Evolutionary conservation across 2,329 filamentous ascomycete species (phyloP).

Genomic region (Ophiostoma piceae): DNA sequence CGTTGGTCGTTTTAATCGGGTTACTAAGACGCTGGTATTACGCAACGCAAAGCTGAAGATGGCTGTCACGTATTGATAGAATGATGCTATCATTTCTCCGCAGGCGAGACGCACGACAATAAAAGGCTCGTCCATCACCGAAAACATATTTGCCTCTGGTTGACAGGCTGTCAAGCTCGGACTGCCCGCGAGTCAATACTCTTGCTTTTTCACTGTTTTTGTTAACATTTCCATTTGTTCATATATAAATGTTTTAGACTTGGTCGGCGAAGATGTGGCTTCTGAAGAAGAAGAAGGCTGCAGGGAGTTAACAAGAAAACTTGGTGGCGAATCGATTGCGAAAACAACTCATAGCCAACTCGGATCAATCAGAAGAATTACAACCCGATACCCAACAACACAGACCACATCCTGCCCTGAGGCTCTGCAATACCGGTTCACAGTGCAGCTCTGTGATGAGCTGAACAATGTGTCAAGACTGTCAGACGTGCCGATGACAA

Average conservation of each 20-base stretch:
- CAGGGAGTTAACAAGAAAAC: background rate
- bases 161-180: background rate
- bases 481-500: background rate
- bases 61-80: background rate
- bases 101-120: background rate
- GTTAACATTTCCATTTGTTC: too few relatives aligned
- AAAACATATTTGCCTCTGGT: background rate
- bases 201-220: too few relatives aligned
- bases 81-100: background rate
- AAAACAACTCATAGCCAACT: background rate
- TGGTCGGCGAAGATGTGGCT: too few relatives aligned
- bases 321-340: background rate
- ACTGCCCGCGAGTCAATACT: background rate
- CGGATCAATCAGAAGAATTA: background rate
- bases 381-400: background rate
- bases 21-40: background rate
- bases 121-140: constrained; percentile 7
- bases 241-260: too few relatives aligned
- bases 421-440: background rate
- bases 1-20: background rate
- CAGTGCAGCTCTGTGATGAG: background rate
- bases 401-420: background rate
- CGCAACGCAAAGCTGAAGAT: constrained; percentile 4
- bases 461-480: background rate
- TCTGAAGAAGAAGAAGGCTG: too few relatives aligned